Base-by-base conservation (phyloP, 2,329 filamentous ascomycete species). In the Metarhizium robertsii region DNA sequence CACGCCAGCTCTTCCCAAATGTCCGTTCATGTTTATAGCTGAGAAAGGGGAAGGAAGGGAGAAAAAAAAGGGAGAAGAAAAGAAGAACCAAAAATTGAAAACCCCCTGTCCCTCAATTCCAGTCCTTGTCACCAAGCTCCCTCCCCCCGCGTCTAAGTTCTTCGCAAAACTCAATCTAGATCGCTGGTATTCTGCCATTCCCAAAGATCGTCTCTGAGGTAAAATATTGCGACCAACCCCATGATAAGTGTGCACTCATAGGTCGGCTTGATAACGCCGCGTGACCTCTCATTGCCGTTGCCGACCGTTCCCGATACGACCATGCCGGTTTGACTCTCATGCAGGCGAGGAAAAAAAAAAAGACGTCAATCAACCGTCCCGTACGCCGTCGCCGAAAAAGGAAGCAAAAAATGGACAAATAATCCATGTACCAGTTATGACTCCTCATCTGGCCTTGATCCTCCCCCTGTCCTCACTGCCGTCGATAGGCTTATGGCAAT, bases 401-500 rank as follows among this genome's bases (percentile, higher is more conserved):
- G 25, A 43, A 38, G 38, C 8, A 40, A 40, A 13, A 40, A 7
- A 2, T 52, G 50, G 50, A 43, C 42, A 55, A 18, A 40, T 30
- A 18, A 8, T 30, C 40, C 18, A 3, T 18, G 61, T 5, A 16
- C 5, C 52, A 34, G 7, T 5, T 34, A 76, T 42, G 67, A 66
- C 53, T 75, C 71, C 25, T 75, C 73, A 54, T 73, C 71, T 32
- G 71, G 70, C 57, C 70, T 65, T 48, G 68, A 58, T 46, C 65
- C 64, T 29, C 69, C 70, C 10, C 69, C 71, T 38, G 71, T 72
- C 64, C 73, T 76, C 30, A 77, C 61, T 36, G 71, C 69, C 4
- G 78, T 68, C 6, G 79, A 77, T 38, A 84, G 69, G 62, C 76
- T 83, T 61, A 84, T 84, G 54, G 80, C 73, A 62, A 84, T 84